These are phyloP conservation scores for Lepiota subincarnata DNA, from an alignment of 768 basidiomycete species.

Conservation along the genomic window DNA sequence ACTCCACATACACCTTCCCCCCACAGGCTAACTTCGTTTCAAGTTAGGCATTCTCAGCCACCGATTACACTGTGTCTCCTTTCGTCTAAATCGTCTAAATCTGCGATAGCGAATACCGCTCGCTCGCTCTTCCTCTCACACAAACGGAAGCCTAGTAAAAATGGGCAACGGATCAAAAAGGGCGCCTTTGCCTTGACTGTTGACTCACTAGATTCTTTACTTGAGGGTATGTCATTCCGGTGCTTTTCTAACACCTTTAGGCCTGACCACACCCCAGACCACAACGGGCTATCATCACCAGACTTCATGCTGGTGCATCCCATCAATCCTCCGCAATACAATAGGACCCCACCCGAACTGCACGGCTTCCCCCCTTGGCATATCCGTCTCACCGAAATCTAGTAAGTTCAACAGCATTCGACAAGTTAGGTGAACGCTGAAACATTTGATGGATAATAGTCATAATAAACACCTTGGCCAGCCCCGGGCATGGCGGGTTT, in stretches of 20 bases:
- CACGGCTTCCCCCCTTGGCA: slow-evolving; percentile 86
- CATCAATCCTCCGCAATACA: slow-evolving; percentile 33
- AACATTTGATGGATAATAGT: slow-evolving; percentile 17
- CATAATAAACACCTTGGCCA: slow-evolving; percentile 19
- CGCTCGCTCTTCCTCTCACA: slow-evolving; percentile 37
- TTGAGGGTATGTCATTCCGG: slow-evolving; percentile 51
- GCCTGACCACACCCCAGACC: slow-evolving; percentile 29
- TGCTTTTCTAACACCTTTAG: neutral
- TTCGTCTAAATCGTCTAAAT: slow-evolving; percentile 60
- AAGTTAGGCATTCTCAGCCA: neutral
- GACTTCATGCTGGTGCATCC: slow-evolving; percentile 78
- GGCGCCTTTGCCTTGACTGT: slow-evolving; percentile 35
- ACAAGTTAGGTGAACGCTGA: slow-evolving; percentile 2
- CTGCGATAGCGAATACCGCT: slow-evolving; percentile 56
- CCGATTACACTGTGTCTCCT: slow-evolving; percentile 48
- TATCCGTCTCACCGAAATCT: slow-evolving; percentile 73
- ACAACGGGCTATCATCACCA: slow-evolving; percentile 56
- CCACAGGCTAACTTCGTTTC: neutral
- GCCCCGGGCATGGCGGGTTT: slow-evolving; percentile 7
- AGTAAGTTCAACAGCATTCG: slow-evolving; percentile 42
- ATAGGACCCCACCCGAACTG: slow-evolving; percentile 53
- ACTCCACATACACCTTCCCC: neutral
- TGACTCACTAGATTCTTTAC: slow-evolving; percentile 38
- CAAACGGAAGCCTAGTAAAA: slow-evolving; percentile 19
- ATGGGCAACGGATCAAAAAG: slow-evolving; percentile 15